Percentiles rank a stretch among this genome's conserved stretches.
Evolutionary conservation across 208 protist genomes (phyloP).

Genomic region (Crithidia sp.): DNA sequence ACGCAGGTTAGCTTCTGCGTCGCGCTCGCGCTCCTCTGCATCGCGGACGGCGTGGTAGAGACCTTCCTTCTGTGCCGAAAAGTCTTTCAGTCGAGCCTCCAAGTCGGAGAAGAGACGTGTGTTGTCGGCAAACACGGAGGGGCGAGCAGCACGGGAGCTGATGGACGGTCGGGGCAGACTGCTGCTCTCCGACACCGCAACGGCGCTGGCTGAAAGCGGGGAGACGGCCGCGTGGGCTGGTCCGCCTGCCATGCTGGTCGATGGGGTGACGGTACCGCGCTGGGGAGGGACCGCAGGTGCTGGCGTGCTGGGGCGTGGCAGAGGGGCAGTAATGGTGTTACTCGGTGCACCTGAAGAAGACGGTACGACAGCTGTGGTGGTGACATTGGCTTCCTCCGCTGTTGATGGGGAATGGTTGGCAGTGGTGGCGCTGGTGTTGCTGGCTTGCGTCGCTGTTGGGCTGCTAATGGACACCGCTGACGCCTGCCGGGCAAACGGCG

Average conservation of each 20-base stretch:
- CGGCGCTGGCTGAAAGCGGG: not conserved
- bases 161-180: slow-evolving; percentile 17
- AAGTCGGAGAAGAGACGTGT: slow-evolving; percentile 52
- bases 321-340: not conserved
- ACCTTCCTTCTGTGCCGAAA: slow-evolving; percentile 65
- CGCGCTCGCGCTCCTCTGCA: slow-evolving; percentile 61
- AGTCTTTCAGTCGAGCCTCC: slow-evolving; percentile 56
- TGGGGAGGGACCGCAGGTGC: not conserved
- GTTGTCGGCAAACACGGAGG: slow-evolving; percentile 39
- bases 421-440: not conserved
- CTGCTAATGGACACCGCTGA: not conserved
- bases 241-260: not conserved
- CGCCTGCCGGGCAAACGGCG: not conserved
- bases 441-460: not conserved
- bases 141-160: slow-evolving; percentile 24
- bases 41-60: slow-evolving; percentile 76
- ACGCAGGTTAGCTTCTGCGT: slow-evolving; percentile 66
- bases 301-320: not conserved
- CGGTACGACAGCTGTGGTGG: too few relatives aligned
- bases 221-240: not conserved
- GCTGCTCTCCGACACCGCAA: slow-evolving; percentile 6
- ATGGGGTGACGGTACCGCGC: slow-evolving; percentile 20
- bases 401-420: not conserved
- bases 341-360: too few relatives aligned
- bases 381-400: not conserved